Percentiles rank a stretch among this genome's conserved stretches.
Conservation (phyloP, 2,329 filamentous ascomycete species). For the Monilinia fructicola region DNA sequence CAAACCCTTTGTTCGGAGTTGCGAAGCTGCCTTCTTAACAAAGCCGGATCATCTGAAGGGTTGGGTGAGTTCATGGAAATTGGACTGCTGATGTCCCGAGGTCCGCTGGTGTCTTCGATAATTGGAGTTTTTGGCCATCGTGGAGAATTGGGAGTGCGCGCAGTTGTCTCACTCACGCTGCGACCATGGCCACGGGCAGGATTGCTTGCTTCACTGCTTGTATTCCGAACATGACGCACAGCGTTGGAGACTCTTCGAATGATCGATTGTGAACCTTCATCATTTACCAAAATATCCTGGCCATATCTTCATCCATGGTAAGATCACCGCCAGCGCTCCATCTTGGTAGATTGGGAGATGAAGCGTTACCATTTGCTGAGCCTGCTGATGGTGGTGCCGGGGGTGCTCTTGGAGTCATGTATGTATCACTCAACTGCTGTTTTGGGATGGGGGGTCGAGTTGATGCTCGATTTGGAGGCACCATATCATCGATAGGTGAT, state of each 20-base stretch:
- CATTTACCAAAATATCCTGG: constrained; percentile 78
- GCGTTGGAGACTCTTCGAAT: constrained; percentile 89
- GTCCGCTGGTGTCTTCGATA: constrained; percentile 52
- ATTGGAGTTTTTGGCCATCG: constrained; percentile 69
- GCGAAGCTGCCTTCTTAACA: constrained; percentile 73
- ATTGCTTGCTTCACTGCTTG: constrained; percentile 66
- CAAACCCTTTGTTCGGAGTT: constrained; percentile 78
- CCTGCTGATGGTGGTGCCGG: constrained; percentile 41
- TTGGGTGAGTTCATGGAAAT: constrained; percentile 60
- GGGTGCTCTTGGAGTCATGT: constrained; percentile 42
- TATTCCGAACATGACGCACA: constrained; percentile 81
- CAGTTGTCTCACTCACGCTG: constrained; percentile 67
- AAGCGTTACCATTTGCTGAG: constrained; percentile 41
- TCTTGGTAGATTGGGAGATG: constrained; percentile 66
- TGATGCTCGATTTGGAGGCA: constrained; percentile 34
- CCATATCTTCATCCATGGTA: constrained; percentile 94
- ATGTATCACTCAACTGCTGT: constrained; percentile 42
- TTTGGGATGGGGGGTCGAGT: constrained; percentile 45
- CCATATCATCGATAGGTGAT: constrained; percentile 34
- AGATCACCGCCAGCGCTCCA: constrained; percentile 84
- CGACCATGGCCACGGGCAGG: constrained; percentile 53
- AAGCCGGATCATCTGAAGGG: constrained; percentile 60
- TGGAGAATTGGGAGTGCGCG: constrained; percentile 61
- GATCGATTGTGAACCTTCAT: constrained; percentile 76
- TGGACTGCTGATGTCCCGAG: constrained; percentile 70